Base-by-base conservation (phyloP, 768 basidiomycete species). In the Candolleomyces efflorescens region DNA sequence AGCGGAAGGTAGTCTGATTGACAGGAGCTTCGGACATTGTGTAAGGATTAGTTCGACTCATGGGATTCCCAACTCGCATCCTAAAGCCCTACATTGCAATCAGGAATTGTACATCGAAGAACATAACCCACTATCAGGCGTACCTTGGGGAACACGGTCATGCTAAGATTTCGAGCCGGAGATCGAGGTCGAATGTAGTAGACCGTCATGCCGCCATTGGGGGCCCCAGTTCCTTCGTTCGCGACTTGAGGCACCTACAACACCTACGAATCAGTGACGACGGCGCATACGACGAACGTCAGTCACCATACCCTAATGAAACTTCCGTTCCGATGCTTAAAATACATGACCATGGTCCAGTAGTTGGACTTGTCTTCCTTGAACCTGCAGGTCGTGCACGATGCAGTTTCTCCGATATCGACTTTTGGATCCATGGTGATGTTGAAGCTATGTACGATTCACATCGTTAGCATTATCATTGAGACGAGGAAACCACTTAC, bases 281-380 rank as follows among this genome's bases (percentile, higher is more conserved):
- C 23, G 46, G 5, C 9, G 3, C 12, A 3, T 9, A 7, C 45
- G 12, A 22, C 7, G 45, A 22, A 15, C 13, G 11, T 46, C 7
- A 18, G 20, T 18, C 13, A 10, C 26, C 49, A 15, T 60, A 60
- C 60, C 17, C 60, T 27, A 41, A 61, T 54, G 44, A 54, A 61
- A n/a, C 47, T 58, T 15, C 60, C 60, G 43, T 61, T 61, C 2
- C 49, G 50, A 38, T 61, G 60, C 39, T 61, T 61, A 47, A 61
- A 58, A 53, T 57, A 61, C 22, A 61, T 22, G 9, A 61, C 56
- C 15, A 52, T 52, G 12, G 60, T 61, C 60, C 60, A 61, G 51
- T 61, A 61, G 53, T 61, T 61, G 23, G 60, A 61, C 17, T 57
- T 53, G 38, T 61, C 60, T 27, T 61, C 60, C 39, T 58, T 58